Percentiles rank a stretch among this genome's conserved stretches.
Evolutionary conservation across 306 rosid genomes (phyloP).

Genomic region (Dalbergia oliveri): DNA sequence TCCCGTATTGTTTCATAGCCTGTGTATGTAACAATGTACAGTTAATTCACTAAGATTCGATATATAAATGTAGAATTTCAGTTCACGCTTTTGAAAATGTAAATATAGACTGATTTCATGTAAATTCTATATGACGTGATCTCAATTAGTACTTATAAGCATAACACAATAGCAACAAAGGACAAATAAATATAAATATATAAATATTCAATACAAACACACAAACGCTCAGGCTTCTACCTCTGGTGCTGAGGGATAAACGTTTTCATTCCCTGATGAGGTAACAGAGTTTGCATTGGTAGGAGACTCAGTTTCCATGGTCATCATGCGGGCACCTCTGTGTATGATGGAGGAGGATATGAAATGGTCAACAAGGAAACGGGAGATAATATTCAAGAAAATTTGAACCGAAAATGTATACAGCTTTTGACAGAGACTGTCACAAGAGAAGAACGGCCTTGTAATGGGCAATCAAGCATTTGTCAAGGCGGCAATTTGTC

Average conservation of each 20-base stretch:
- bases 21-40: too few relatives aligned
- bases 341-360: neutral
- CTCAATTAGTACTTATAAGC: too few relatives aligned
- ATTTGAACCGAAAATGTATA: neutral
- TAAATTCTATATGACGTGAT: too few relatives aligned
- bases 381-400: neutral
- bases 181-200: neutral
- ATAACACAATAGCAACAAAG: neutral
- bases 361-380: constrained; percentile 1
- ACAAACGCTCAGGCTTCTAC: neutral
- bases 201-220: neutral
- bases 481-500: constrained; percentile 34
- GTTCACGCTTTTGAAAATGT: too few relatives aligned
- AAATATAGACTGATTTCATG: too few relatives aligned
- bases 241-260: neutral
- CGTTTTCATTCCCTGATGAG: neutral
- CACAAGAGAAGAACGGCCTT: constrained; percentile 33
- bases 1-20: neutral
- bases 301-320: constrained; percentile 14
- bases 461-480: neutral
- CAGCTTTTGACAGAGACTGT: constrained; percentile 23
- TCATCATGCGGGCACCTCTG: neutral
- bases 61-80: too few relatives aligned
- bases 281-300: neutral
- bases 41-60: too few relatives aligned